phyloP scores from a whole-genome alignment of 495 filamentous ascomycete genomes.

The Lasiosphaeria hispida region DNA sequence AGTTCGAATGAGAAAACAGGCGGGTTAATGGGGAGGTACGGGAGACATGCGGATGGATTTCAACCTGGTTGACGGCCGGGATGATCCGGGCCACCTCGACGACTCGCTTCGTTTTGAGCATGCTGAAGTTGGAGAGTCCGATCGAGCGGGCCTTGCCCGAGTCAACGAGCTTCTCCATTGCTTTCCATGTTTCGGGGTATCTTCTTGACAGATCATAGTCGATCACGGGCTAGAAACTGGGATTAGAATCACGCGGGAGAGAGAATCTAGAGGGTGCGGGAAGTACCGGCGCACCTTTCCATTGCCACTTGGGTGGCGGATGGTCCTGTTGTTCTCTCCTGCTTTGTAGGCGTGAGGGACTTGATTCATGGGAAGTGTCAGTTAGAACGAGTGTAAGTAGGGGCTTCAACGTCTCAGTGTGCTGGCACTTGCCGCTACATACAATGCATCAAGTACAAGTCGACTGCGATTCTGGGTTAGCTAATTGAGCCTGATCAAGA shows the following conservation, averaged over 20 bases:
- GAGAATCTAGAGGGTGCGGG: constrained; percentile 10
- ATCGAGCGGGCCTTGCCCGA: constrained; percentile 34
- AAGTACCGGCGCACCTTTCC: constrained; percentile 26
- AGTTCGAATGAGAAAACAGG: neutral
- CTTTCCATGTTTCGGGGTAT: constrained; percentile 36
- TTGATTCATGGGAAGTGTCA: constrained; percentile 13
- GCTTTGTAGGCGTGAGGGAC: constrained; percentile 38
- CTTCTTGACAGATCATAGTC: constrained; percentile 33
- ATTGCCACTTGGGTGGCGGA: constrained; percentile 36
- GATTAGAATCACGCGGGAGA: no score
- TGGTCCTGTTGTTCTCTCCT: constrained; percentile 26
- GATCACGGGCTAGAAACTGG: constrained; percentile 23
- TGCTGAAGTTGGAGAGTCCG: constrained; percentile 43
- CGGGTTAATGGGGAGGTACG: neutral
- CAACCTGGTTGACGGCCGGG: constrained; percentile 41
- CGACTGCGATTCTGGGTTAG: constrained; percentile 24
- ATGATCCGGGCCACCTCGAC: constrained; percentile 29
- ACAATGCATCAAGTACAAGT: constrained; percentile 40
- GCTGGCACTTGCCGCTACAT: no score
- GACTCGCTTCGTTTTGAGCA: constrained; percentile 32
- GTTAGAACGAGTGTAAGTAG: no score
- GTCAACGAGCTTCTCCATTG: constrained; percentile 36
- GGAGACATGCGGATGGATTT: constrained; percentile 39
- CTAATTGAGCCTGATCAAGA: neutral
- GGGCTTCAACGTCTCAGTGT: no score